A percentile compares a stretch with the other conserved stretches of the same genome.
Evolutionary conservation across 2,329 filamentous ascomycete species (phyloP).

Genomic region (Paraphaeosphaeria minitans): DNA sequence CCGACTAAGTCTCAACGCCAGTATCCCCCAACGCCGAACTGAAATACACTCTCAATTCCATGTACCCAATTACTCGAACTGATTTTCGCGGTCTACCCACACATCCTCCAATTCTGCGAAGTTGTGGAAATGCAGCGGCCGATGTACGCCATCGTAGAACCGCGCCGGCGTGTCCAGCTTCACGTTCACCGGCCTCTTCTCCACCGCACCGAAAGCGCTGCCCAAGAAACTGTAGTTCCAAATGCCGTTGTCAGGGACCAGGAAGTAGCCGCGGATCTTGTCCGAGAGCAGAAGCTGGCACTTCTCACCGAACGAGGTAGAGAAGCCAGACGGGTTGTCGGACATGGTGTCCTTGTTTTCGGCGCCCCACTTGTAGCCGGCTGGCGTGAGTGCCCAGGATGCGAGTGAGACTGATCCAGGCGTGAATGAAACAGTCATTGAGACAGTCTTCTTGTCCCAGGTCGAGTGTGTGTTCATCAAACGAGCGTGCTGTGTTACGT

Average conservation of each 20-base stretch:
- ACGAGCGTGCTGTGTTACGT: conserved; percentile 92
- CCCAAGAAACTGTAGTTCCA: conserved; percentile 99
- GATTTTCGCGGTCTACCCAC: conserved; percentile 90
- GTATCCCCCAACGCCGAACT: conserved; percentile 1
- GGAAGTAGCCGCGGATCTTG: conserved; percentile 92
- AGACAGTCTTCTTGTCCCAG: conserved; percentile 91
- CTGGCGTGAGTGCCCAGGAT: conserved; percentile 89
- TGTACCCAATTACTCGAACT: conserved; percentile 71
- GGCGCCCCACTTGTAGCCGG: conserved; percentile 94
- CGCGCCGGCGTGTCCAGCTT: conserved; percentile 87
- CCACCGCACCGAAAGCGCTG: conserved; percentile 80
- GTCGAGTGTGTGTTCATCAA: conserved; percentile 80
- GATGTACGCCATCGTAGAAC: conserved; percentile 92
- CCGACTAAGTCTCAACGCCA: conserved; percentile 3
- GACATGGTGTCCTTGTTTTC: conserved; percentile 93
- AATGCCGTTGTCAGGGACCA: conserved; percentile 84
- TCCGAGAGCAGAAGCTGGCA: conserved; percentile 92
- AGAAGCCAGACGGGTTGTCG: conserved; percentile 93
- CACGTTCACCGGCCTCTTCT: conserved; percentile 90
- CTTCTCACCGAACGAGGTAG: conserved; percentile 90
- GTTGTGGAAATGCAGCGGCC: conserved; percentile 93
- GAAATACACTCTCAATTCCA: conserved; percentile 1
- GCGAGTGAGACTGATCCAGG: conserved; percentile 94
- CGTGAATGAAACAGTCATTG: conserved; percentile 94
- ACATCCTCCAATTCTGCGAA: conserved; percentile 97